Percentiles rank a stretch among this genome's conserved stretches.
Conservation (phyloP, 2,329 filamentous ascomycete genomes). For the Penicillium sp. region DNA sequence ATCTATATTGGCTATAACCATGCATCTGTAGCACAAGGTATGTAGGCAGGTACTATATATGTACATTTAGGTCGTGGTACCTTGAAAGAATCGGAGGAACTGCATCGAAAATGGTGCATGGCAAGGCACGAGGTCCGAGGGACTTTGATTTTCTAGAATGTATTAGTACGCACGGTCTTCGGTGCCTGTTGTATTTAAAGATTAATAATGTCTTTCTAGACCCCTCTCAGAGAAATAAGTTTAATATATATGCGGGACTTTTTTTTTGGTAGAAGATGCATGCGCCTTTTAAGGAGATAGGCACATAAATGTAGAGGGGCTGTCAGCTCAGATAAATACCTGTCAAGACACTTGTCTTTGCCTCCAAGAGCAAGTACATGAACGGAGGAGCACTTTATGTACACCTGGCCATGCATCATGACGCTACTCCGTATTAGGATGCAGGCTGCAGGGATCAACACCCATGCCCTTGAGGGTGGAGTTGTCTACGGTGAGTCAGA, state of each 20-base stretch:
- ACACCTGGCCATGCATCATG: conserved; percentile 18
- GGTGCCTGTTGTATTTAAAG: not conserved
- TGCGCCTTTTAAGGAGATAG: conserved; percentile 15
- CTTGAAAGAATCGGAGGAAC: not conserved
- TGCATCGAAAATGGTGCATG: not conserved
- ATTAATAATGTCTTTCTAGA: not conserved
- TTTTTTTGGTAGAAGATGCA: conserved; percentile 6
- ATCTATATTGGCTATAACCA: not conserved
- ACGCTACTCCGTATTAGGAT: conserved; percentile 18
- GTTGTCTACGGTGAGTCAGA: conserved; percentile 21
- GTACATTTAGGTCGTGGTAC: not conserved
- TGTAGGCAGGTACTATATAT: not conserved
- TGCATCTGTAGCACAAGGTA: not conserved
- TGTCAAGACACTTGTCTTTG: not conserved
- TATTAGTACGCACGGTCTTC: not conserved
- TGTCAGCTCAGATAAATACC: not conserved
- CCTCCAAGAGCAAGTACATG: not conserved
- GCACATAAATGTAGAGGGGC: not conserved
- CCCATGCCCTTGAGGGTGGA: not conserved
- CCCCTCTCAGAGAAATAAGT: not conserved
- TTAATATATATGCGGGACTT: conserved; percentile 2
- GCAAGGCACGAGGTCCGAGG: conserved; percentile 4
- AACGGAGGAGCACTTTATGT: not conserved
- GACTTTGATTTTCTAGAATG: not conserved
- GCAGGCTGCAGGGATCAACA: conserved; percentile 22